Conservation (phyloP, 768 basidiomycete species). For the Trametes gibbosa region DNA sequence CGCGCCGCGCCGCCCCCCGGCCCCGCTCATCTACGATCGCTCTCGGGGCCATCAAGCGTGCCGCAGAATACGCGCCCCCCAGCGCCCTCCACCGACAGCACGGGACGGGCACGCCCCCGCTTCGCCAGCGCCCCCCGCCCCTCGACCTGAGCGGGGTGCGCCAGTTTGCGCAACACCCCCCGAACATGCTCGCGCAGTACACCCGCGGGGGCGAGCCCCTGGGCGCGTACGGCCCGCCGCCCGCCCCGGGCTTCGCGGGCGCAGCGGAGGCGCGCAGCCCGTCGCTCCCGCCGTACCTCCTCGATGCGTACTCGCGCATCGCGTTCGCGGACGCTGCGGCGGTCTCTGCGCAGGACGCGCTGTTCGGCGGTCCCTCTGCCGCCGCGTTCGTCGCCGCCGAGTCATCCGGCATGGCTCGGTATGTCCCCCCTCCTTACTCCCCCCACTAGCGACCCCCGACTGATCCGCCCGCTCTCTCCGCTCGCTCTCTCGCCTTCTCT, state of each 20-base stretch:
- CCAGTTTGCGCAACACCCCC: neutral
- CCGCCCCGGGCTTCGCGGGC: neutral
- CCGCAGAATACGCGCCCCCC: neutral
- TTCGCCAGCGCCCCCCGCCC: slow-evolving; percentile 18
- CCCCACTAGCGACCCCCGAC: neutral
- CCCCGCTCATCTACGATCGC: neutral
- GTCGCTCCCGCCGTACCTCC: slow-evolving; percentile 19
- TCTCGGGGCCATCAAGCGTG: neutral
- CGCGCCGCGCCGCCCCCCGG: neutral
- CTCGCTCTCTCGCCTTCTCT: no score
- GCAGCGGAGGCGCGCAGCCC: neutral
- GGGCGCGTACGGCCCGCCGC: neutral
- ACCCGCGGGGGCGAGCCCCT: neutral
- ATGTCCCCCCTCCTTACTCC: slow-evolving; percentile 2
- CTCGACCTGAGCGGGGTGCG: slow-evolving; percentile 8
- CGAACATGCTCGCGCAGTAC: neutral
- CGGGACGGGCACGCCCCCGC: neutral
- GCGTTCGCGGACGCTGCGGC: neutral
- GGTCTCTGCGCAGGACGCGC: neutral
- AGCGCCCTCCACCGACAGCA: neutral
- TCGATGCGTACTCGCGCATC: slow-evolving; percentile 16
- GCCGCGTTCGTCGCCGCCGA: neutral
- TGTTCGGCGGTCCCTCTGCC: slow-evolving; percentile 2
- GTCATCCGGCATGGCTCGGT: slow-evolving; percentile 9
- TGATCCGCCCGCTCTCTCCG: neutral